phyloP scores from a whole-genome alignment of 345 rosid genomes.

The Firmiana major region DNA sequence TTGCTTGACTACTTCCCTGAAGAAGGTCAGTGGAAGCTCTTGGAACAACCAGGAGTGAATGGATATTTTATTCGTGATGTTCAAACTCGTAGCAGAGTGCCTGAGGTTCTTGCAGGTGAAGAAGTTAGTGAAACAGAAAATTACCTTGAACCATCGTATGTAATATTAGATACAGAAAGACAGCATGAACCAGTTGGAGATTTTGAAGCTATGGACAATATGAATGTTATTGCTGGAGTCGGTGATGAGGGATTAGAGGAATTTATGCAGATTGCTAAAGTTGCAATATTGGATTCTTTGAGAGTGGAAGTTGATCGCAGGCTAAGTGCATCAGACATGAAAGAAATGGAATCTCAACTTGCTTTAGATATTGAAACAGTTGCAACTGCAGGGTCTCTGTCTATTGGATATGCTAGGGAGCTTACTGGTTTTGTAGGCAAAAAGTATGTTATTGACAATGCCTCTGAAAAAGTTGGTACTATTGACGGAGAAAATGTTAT shows the following conservation, averaged over 20 bases:
- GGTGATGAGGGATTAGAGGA: conserved; percentile 33
- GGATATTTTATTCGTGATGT: conserved; percentile 31
- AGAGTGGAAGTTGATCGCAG: conserved; percentile 69
- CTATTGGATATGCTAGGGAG: conserved; percentile 39
- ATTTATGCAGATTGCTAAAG: conserved; percentile 51
- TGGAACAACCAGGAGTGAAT: conserved; percentile 54
- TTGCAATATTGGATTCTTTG: conserved; percentile 58
- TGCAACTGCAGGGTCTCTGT: conserved; percentile 61
- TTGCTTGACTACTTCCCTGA: conserved; percentile 88
- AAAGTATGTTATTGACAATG: conserved; percentile 15
- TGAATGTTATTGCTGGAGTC: conserved; percentile 26
- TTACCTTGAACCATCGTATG: conserved; percentile 64
- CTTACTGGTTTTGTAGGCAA: conserved; percentile 34
- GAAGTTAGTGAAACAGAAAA: conserved; percentile 30
- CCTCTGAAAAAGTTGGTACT: conserved; percentile 48
- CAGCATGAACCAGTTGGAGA: conserved; percentile 36
- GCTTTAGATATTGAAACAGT: conserved; percentile 58
- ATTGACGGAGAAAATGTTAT: conserved; percentile 54
- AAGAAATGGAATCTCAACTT: conserved; percentile 51
- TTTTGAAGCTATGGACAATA: conserved; percentile 25
- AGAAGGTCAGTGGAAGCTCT: conserved; percentile 86
- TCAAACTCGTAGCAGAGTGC: conserved; percentile 24
- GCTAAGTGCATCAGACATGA: conserved; percentile 53
- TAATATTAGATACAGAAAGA: conserved; percentile 52
- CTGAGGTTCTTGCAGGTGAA: conserved; percentile 17